Percentiles rank a stretch among this genome's conserved stretches.
phyloP scores from a whole-genome alignment of 345 rosid species.

The Sisymbrium irio region DNA sequence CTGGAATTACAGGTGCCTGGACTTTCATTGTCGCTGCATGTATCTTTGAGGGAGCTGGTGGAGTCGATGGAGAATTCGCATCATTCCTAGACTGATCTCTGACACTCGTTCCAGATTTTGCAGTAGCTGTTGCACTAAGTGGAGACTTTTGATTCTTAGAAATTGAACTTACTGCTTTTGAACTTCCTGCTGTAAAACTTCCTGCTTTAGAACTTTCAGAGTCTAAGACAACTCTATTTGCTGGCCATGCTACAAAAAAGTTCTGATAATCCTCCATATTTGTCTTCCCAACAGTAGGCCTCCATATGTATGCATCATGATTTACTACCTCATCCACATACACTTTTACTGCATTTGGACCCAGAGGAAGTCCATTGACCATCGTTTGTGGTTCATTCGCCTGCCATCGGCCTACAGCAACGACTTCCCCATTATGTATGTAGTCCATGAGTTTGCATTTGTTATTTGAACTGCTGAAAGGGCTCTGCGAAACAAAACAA shows the following conservation, averaged over 20 bases:
- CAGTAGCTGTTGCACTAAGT: too few species aligned
- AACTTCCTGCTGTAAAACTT: too few species aligned
- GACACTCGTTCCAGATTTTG: too few species aligned
- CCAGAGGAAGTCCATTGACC: neutral
- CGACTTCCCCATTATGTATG: neutral
- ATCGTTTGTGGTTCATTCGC: neutral
- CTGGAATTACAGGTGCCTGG: neutral
- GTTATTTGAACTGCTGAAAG: neutral
- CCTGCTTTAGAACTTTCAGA: too few species aligned
- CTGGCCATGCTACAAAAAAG: neutral
- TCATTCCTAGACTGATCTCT: too few species aligned
- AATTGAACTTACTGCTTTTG: neutral
- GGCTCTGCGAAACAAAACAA: neutral
- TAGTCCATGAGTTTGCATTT: neutral
- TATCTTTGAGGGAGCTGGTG: neutral
- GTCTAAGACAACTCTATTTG: neutral
- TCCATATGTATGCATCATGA: too few species aligned
- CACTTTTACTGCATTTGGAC: neutral
- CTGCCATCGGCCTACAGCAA: neutral
- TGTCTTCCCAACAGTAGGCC: neutral
- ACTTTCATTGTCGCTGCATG: too few species aligned
- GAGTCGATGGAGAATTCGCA: neutral
- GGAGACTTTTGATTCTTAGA: neutral
- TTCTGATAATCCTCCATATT: neutral
- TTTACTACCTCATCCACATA: neutral